phyloP scores from a whole-genome alignment of 2,329 filamentous ascomycete species.

The Ascochyta viciae-villosae region DNA sequence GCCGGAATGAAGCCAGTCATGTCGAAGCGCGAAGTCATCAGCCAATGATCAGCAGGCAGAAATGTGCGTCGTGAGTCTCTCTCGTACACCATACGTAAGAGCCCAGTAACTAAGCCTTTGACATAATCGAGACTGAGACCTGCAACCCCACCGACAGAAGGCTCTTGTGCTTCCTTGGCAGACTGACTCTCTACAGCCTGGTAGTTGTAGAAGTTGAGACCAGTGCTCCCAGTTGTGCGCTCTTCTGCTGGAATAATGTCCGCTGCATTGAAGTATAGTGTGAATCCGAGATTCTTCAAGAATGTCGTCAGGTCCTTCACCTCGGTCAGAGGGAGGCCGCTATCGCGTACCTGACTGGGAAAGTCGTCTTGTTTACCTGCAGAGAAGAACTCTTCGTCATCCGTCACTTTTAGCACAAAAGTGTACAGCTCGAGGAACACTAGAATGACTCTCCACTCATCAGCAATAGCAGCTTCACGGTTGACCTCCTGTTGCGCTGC shows the following conservation, averaged over 20 bases:
- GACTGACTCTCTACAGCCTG: constrained; percentile 28
- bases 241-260: constrained; percentile 62
- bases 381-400: constrained; percentile 93
- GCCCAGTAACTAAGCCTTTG: constrained; percentile 77
- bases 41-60: constrained; percentile 83
- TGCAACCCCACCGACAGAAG: constrained; percentile 66
- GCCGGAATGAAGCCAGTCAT: constrained; percentile 87
- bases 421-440: constrained; percentile 94
- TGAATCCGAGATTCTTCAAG: constrained; percentile 88
- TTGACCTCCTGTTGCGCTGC: constrained; percentile 40
- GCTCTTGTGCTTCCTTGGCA: constrained; percentile 43
- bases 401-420: constrained; percentile 89
- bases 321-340: constrained; percentile 74
- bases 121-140: constrained; percentile 81
- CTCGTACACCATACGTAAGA: constrained; percentile 89
- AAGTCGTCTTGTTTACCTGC: constrained; percentile 50
- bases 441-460: constrained; percentile 88
- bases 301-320: constrained; percentile 80
- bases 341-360: constrained; percentile 54
- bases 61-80: constrained; percentile 89
- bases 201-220: constrained; percentile 47
- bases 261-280: constrained; percentile 81
- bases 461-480: constrained; percentile 55
- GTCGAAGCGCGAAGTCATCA: constrained; percentile 88
- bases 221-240: constrained; percentile 56